Base-by-base conservation (phyloP, 768 basidiomycete genomes). In the Clavaria fumosa region DNA sequence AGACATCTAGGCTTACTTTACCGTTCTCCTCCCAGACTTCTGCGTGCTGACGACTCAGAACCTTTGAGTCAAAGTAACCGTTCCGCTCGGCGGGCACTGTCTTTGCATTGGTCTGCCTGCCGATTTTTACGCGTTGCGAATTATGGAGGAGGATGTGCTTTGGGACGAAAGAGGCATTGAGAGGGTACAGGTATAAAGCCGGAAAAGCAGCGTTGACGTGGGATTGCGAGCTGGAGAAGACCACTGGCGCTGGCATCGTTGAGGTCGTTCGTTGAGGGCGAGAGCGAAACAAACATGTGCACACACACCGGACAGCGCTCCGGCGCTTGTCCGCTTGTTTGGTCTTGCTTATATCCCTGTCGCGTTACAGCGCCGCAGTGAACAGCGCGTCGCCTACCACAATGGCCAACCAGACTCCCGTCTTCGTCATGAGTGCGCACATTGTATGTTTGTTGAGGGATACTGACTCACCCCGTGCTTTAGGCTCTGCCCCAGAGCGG, bases 1-100 rank as follows among this genome's bases (percentile, higher is more conserved):
- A 28, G 43, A 38, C 39, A 28, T 24, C 2, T 12, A 33, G 38
- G 53, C 64, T 35, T 34, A 88, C 90, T 74, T 93, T 93, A 32
- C 72, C 75, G 30, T 58, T 64, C 43, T 93, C 86, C 61, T 86
- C 90, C 93, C 81, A 99, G n/a, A 99, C 84, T 60, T 97, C 93
- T 10, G 93, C 93, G 53, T 97, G 93, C 62, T 85, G 82, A 47
- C 93, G 67, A 47, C 83, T 86, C 43, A 99, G 66, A 5, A 97
- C 69, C 54, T 97, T 96, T 17, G 79, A 83, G 62, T 97, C 93
- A 55, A 99, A 96, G 63, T 83, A 99, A 7, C 90, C 93, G 53
- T 99, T 96, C 50, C 82, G 67, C 53, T 93, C 88, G 7, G 72
- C 76, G 12, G 93, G 93, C 21, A 85, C 75, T 0, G 90, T 95